phyloP scores from a whole-genome alignment of 257 asterid species.

The Nicotiana knightiana region DNA sequence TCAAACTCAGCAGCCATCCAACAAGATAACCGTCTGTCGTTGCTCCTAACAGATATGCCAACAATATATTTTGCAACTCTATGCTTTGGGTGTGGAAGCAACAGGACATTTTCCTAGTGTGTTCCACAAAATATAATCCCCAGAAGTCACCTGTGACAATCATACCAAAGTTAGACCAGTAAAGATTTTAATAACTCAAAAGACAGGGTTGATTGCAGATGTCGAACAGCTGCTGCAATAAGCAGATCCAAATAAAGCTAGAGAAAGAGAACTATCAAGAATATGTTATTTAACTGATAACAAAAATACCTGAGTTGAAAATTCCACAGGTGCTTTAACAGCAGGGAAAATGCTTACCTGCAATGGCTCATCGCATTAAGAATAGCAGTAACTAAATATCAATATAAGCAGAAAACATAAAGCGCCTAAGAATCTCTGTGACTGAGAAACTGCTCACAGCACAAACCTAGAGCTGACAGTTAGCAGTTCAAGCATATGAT shows the following conservation, averaged over 20 bases:
- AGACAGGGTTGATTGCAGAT: neutral
- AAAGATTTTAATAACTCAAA: neutral
- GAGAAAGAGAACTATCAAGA: neutral
- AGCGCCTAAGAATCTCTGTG: neutral
- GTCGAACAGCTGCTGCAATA: neutral
- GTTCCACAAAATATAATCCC: constrained; percentile 91
- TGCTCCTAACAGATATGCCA: neutral
- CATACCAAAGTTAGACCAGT: constrained; percentile 9
- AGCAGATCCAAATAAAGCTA: neutral
- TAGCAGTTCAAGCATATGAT: neutral
- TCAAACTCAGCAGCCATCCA: neutral
- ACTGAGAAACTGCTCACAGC: constrained; percentile 1
- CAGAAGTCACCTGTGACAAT: constrained; percentile 63
- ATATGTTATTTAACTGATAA: neutral
- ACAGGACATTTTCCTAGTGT: constrained; percentile 90
- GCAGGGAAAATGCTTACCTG: constrained; percentile 89
- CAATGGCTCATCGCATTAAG: constrained; percentile 16
- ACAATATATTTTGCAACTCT: constrained; percentile 8
- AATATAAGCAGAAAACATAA: neutral
- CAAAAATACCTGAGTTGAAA: constrained; percentile 68
- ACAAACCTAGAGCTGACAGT: neutral
- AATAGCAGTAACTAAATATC: neutral
- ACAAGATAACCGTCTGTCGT: neutral
- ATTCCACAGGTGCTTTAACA: constrained; percentile 83
- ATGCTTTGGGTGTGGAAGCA: constrained; percentile 57